Evolutionary conservation across 1,139 yeast species (phyloP).

Genomic region (Saccharomycopsis hybrid): DNA sequence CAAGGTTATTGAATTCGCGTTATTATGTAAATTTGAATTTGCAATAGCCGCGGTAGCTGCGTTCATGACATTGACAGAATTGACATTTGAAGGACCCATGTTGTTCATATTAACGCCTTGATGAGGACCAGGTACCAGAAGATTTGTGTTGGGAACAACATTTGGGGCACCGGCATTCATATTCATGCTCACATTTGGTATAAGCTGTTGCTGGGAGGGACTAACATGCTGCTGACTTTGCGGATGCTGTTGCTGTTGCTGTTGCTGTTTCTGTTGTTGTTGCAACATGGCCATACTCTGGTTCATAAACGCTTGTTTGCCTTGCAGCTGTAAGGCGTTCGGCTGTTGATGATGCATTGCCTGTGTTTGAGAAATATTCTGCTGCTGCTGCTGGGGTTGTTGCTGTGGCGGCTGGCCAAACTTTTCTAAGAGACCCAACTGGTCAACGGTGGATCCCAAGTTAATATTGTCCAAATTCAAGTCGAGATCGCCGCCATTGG

Average conservation of each 20-base stretch:
- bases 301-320: constrained; percentile 19
- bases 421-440: background rate
- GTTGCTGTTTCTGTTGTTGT: background rate
- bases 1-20: constrained; percentile 1
- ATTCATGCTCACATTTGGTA: background rate
- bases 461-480: constrained; percentile 11
- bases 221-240: constrained; percentile 3
- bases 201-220: constrained; percentile 2
- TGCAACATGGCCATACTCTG: background rate
- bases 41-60: constrained; percentile 20
- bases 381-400: background rate
- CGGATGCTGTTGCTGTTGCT: constrained; percentile 11
- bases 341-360: background rate
- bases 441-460: background rate
- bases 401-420: background rate
- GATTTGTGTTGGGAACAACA: background rate
- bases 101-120: background rate
- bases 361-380: background rate
- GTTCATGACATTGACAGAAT: constrained; percentile 18
- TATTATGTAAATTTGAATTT: constrained; percentile 11
- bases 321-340: constrained; percentile 1
- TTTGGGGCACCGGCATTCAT: too few relatives aligned
- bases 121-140: background rate
- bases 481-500: constrained; percentile 10
- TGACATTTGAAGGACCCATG: constrained; percentile 3